A percentile compares a stretch with the other conserved stretches of the same genome.
These are phyloP conservation scores for Lachnellula willkommii DNA, from an alignment of 2,329 filamentous ascomycete species.

Conservation along the genomic window DNA sequence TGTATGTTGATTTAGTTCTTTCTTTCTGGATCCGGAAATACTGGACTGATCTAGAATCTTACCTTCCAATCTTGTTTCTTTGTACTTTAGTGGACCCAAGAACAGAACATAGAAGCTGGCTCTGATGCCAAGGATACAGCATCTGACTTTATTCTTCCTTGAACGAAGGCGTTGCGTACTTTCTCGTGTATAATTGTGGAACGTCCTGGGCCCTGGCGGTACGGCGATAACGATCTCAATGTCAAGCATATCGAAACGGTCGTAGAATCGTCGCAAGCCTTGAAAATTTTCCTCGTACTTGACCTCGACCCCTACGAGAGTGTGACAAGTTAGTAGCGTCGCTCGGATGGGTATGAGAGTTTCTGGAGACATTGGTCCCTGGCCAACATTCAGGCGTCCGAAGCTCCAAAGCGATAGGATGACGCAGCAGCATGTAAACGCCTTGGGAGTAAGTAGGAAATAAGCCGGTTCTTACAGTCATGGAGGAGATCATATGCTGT, in stretches of 20 bases:
- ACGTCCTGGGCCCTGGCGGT: constrained; percentile 13
- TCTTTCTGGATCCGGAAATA: neutral
- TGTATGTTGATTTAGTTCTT: neutral
- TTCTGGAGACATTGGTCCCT: no score
- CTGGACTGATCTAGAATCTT: neutral
- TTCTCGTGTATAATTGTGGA: constrained; percentile 9
- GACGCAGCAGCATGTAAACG: neutral
- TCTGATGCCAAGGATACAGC: constrained; percentile 12
- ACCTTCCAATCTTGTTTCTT: constrained; percentile 2
- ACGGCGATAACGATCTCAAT: constrained; percentile 12
- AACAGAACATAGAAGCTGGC: constrained; percentile 12
- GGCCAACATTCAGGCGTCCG: no score
- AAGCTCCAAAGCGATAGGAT: no score
- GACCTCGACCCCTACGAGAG: neutral
- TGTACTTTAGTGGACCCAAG: constrained; percentile 3
- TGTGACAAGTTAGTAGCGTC: neutral
- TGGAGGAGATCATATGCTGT: constrained; percentile 1
- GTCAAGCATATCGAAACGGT: constrained; percentile 2
- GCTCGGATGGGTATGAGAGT: neutral
- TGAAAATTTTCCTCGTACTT: neutral
- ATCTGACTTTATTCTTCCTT: constrained; percentile 3
- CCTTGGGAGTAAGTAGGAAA: neutral
- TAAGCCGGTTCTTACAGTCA: constrained; percentile 3
- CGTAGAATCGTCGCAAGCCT: neutral
- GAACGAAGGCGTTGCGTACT: constrained; percentile 11